A percentile compares a stretch with the other conserved stretches of the same genome.
Evolutionary conservation across 2,329 filamentous ascomycete species (phyloP).

Genomic region (Hypoxylon rubiginosum): DNA sequence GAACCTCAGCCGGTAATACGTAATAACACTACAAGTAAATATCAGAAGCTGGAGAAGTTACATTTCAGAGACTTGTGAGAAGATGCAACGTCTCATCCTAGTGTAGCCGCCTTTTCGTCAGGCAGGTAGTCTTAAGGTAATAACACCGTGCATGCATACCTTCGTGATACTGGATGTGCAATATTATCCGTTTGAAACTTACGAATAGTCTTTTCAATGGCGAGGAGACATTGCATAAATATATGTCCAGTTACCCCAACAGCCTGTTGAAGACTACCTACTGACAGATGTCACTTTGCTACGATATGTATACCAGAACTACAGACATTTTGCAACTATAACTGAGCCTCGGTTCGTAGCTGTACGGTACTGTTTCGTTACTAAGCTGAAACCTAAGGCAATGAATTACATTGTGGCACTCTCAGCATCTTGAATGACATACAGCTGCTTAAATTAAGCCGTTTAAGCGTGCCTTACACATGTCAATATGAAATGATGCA

Average conservation of each 20-base stretch:
- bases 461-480: too few species aligned
- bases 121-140: neutral
- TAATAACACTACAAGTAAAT: conserved; percentile 4
- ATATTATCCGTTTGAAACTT: neutral
- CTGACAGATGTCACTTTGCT: too few species aligned
- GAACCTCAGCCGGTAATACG: conserved; percentile 9
- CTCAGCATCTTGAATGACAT: too few species aligned
- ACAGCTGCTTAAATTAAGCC: too few species aligned
- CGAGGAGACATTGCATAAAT: neutral
- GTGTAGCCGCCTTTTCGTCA: neutral
- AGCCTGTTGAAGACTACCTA: too few species aligned
- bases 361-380: too few species aligned
- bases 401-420: too few species aligned
- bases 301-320: too few species aligned
- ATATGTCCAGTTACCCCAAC: neutral
- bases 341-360: too few species aligned
- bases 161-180: neutral
- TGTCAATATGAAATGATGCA: too few species aligned
- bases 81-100: conserved; percentile 38
- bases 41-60: neutral
- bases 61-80: neutral
- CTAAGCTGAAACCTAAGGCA: too few species aligned
- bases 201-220: neutral
- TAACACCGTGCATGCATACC: neutral
- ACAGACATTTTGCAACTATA: too few species aligned